A percentile compares a stretch with the other conserved stretches of the same genome.
Conservation (phyloP, 176 grass and related monocot species). For the Avena eriantha region DNA sequence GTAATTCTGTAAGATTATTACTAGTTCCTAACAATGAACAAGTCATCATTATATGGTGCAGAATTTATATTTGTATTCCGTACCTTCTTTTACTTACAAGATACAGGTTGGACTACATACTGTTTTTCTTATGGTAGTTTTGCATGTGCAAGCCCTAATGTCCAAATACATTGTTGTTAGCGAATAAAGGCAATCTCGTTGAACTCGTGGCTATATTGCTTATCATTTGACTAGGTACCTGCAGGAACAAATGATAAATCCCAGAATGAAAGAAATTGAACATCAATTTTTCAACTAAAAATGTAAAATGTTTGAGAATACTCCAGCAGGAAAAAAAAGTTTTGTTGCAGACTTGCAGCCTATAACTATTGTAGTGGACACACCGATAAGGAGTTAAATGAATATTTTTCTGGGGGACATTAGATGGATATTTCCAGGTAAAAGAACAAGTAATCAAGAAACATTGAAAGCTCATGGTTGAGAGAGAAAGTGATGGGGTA, state of each 20-base stretch:
- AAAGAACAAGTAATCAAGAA: background rate
- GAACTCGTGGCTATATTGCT: background rate
- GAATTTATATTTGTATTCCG: background rate
- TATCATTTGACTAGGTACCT: background rate
- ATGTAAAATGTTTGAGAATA: background rate
- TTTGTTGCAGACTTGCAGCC: background rate
- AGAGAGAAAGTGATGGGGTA: background rate
- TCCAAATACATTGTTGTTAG: background rate
- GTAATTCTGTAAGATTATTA: background rate
- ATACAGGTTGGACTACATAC: background rate
- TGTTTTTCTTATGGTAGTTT: background rate
- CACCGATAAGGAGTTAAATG: background rate
- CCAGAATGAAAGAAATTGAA: background rate
- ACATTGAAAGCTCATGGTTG: constrained; percentile 7
- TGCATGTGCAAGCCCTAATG: background rate
- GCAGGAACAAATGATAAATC: constrained; percentile 6
- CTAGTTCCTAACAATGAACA: constrained; percentile 2
- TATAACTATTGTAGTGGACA: background rate
- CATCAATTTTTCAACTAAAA: background rate
- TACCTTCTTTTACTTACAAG: no score
- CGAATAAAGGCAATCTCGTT: background rate
- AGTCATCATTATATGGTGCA: background rate
- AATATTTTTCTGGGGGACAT: background rate
- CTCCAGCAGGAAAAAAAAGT: background rate
- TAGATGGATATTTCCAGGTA: background rate